Conservation (phyloP, 2,329 filamentous ascomycete species). For the Stagonosporopsis cucurbitacearum region DNA sequence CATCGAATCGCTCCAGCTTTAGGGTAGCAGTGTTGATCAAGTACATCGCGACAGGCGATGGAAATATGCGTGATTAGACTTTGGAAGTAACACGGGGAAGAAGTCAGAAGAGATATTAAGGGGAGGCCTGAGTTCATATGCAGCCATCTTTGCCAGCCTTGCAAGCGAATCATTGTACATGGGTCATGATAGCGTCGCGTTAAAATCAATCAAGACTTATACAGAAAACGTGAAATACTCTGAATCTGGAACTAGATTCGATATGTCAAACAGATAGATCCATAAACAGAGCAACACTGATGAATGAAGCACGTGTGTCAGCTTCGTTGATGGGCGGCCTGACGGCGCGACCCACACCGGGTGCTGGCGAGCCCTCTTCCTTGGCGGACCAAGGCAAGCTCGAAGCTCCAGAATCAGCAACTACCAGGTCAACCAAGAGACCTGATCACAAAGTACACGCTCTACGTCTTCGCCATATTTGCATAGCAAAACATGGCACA, state of each 20-base stretch:
- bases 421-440: not conserved
- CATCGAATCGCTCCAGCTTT: not conserved
- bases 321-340: slow-evolving; percentile 2
- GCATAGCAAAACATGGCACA: slow-evolving; percentile 22
- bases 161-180: not conserved
- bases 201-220: too few relatives aligned
- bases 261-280: not conserved
- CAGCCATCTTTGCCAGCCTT: too few relatives aligned
- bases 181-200: too few relatives aligned
- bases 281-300: not conserved
- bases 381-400: not conserved
- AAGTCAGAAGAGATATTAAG: too few relatives aligned
- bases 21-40: not conserved
- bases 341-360: not conserved
- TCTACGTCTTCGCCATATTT: not conserved
- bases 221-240: too few relatives aligned
- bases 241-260: too few relatives aligned
- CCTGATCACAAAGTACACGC: not conserved
- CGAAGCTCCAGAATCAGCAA: slow-evolving; percentile 4
- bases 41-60: not conserved
- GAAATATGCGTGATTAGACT: not conserved
- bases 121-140: too few relatives aligned
- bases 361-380: not conserved
- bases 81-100: too few relatives aligned
- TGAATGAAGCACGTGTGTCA: not conserved